Evolutionary conservation across 2,329 filamentous ascomycete species (phyloP).

Genomic region (Clarireedia monteithiana): DNA sequence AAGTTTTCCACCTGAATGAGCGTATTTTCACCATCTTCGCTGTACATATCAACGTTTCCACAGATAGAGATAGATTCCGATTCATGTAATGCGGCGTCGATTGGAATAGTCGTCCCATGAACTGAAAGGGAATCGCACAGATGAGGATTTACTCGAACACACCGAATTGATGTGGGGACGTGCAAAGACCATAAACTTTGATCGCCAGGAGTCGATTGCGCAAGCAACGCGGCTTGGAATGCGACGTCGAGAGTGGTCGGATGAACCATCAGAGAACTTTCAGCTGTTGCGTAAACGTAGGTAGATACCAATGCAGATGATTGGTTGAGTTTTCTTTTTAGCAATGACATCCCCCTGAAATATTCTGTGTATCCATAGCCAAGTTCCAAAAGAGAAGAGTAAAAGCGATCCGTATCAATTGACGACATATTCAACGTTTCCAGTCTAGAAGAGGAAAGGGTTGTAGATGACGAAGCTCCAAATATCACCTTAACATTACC

Average conservation of each 20-base stretch:
- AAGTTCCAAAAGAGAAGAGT: constrained; percentile 5
- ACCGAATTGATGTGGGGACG: constrained; percentile 11
- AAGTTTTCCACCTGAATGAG: not conserved
- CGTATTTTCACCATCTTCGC: not conserved
- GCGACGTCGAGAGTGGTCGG: constrained; percentile 48
- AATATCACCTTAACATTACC: not conserved
- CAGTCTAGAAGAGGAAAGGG: not conserved
- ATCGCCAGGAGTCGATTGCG: constrained; percentile 10
- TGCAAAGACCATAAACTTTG: constrained; percentile 10
- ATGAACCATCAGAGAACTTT: constrained; percentile 35
- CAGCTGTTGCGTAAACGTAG: not conserved
- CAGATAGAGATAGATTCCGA: not conserved
- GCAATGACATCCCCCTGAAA: too few species aligned
- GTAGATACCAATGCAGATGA: too few species aligned
- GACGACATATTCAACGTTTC: not conserved
- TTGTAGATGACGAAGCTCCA: not conserved
- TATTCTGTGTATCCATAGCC: too few species aligned
- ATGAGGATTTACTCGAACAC: constrained; percentile 12
- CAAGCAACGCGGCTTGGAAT: constrained; percentile 42
- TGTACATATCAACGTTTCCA: not conserved
- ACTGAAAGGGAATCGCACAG: not conserved
- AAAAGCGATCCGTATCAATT: constrained; percentile 11
- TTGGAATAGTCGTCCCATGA: not conserved
- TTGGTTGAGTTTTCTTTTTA: too few species aligned
- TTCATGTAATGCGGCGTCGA: not conserved